Base-by-base conservation (phyloP, 2,329 filamentous ascomycete species). In the Emergomyces orientalis region DNA sequence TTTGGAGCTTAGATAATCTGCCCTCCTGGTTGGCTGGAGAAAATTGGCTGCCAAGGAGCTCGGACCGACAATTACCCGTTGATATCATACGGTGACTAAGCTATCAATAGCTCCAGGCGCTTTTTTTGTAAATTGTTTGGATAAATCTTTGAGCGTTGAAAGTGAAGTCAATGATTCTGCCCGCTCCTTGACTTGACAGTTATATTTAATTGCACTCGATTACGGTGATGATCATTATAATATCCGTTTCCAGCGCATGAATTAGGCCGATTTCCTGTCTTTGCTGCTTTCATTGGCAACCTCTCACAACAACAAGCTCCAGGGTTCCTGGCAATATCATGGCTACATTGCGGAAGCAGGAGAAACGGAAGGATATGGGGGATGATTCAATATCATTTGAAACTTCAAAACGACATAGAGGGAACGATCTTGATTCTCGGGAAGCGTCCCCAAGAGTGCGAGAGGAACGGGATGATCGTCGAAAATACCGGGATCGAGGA, bases 1-100 rank as follows among this genome's bases (percentile, higher is more conserved):
- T 49, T 49, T 37, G 32, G 45, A 61, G 59, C 47, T 55, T 56
- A 27, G 30, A 25, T 37, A 57, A 45, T 34, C 14, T 13, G 37
- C 17, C n/a, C 30, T 25, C 51, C 41, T 62, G 61, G 51, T 62
- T 62, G 61, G 61, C 25, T 39, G 34, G 37, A 17, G 7, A 17
- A 19, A 9, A 17, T 25, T 22, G n/a, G 37, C 19, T 22, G 22
- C 4, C 5, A 30, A 4, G n/a, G 19, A 7, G 22, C 3, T 25
- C 54, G 61, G 43, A 22, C 52, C 54, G 56, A 57, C 27, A 41
- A 59, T 62, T 54, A 59, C 59, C 55, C 61, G 60, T 34, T 34
- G 37, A 57, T 47, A 61, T 39, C 14, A 37, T 11, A 11, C 9
- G 17, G 11, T 57, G 34, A 55, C 32, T 37, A 34, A 59, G 57